Evolutionary conservation across 148 eudicot genomes (phyloP).

Genomic region (Fagopyrum esculentum): DNA sequence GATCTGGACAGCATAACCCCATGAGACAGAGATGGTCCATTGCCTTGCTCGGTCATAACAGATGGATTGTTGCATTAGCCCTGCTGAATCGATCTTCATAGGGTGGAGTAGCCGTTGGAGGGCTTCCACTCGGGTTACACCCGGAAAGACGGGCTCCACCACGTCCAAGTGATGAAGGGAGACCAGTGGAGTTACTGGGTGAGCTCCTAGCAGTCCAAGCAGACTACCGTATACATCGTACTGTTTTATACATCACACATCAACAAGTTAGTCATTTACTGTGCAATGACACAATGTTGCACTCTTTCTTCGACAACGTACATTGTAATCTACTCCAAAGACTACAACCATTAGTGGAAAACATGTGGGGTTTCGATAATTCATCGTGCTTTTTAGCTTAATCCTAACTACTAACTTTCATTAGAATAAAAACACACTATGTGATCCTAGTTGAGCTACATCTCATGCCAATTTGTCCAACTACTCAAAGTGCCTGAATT

Average conservation of each 20-base stretch:
- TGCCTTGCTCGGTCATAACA: constrained; percentile 32
- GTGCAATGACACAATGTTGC: not conserved
- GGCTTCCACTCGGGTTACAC: constrained; percentile 26
- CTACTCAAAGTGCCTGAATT: not conserved
- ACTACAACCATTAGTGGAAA: constrained; percentile 9
- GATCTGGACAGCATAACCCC: constrained; percentile 36
- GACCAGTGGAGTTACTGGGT: constrained; percentile 35
- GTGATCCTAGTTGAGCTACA: not conserved
- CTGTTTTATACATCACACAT: constrained; percentile 16
- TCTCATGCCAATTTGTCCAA: not conserved
- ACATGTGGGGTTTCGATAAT: not conserved
- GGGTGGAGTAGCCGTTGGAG: constrained; percentile 21
- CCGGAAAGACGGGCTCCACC: constrained; percentile 37
- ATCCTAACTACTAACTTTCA: not conserved
- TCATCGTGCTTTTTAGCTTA: not conserved
- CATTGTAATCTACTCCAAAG: not conserved
- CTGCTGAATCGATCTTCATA: constrained; percentile 26
- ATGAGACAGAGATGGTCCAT: constrained; percentile 35
- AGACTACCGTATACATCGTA: constrained; percentile 36
- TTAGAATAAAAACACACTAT: not conserved
- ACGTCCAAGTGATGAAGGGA: constrained; percentile 36
- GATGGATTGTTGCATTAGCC: constrained; percentile 37
- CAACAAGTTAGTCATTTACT: not conserved
- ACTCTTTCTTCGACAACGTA: not conserved
- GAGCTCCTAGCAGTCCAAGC: constrained; percentile 30